These are phyloP conservation scores for Stemphylium lycopersici DNA, from an alignment of 2,329 filamentous ascomycete genomes.

Conservation along the genomic window DNA sequence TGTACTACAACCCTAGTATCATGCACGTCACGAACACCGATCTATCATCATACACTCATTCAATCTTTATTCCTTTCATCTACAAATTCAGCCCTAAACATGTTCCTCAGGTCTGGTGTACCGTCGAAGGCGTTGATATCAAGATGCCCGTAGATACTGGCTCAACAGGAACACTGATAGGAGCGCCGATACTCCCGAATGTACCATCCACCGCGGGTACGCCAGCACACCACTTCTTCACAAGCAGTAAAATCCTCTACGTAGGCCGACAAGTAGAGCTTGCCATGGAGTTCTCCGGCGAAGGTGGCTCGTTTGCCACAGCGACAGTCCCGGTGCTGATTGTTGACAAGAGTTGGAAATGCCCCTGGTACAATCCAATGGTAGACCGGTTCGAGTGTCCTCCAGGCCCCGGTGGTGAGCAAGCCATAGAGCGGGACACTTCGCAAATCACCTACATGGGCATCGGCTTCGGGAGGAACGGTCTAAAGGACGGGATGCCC, in stretches of 20 bases:
- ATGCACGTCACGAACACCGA: conserved; percentile 19
- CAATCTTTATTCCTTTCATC: conserved; percentile 44
- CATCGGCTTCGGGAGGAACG: conserved; percentile 45
- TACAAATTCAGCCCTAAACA: conserved; percentile 34
- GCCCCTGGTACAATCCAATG: conserved; percentile 44
- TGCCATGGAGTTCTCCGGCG: conserved; percentile 35
- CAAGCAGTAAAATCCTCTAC: conserved; percentile 45
- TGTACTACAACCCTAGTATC: conserved; percentile 6
- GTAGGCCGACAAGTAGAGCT: conserved; percentile 40
- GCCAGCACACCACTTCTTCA: conserved; percentile 42
- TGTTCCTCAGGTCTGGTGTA: conserved; percentile 36
- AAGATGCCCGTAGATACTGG: conserved; percentile 46
- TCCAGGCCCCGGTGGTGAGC: conserved; percentile 32
- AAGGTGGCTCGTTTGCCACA: conserved; percentile 24
- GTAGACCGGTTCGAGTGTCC: conserved; percentile 40
- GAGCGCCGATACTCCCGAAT: conserved; percentile 39
- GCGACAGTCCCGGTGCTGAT: conserved; percentile 39
- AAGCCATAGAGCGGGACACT: conserved; percentile 31
- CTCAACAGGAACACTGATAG: conserved; percentile 43
- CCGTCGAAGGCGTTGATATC: conserved; percentile 34
- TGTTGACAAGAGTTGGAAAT: conserved; percentile 42
- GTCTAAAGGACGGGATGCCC: conserved; percentile 35
- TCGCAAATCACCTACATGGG: conserved; percentile 46
- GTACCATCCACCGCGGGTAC: conserved; percentile 30
- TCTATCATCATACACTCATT: conserved; percentile 24